Conservation (phyloP, 495 filamentous ascomycete species). For the Trichoderma parareesei region DNA sequence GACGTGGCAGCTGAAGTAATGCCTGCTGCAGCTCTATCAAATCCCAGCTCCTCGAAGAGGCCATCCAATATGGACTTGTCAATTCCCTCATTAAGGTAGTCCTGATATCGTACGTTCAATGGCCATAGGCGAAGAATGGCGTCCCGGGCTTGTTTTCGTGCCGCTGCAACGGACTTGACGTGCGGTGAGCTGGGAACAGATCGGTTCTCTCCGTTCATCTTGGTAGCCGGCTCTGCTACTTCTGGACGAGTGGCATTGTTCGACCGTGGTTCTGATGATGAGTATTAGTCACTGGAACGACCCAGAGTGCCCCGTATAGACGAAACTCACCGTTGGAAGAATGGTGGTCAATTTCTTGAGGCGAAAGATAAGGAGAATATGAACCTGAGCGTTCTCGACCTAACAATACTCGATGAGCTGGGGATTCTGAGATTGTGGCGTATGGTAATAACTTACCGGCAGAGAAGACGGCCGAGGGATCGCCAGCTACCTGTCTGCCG, state of each 20-base stretch:
- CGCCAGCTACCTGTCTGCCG: neutral
- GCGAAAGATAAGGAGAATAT: conserved; percentile 45
- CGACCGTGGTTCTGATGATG: neutral
- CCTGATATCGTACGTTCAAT: conserved; percentile 56
- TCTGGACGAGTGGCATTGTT: neutral
- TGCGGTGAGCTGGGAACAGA: neutral
- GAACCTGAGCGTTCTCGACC: conserved; percentile 39
- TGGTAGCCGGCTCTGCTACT: neutral
- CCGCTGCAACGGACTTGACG: conserved; percentile 34
- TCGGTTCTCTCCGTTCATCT: neutral
- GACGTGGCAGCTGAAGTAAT: neutral
- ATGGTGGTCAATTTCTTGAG: conserved; percentile 32
- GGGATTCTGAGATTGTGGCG: neutral
- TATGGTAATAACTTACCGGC: neutral
- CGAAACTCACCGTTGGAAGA: neutral
- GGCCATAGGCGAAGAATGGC: conserved; percentile 58
- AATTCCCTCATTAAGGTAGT: conserved; percentile 66
- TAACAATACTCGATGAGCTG: conserved; percentile 8
- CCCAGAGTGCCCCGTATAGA: neutral
- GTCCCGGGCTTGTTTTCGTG: conserved; percentile 58
- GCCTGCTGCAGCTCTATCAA: conserved; percentile 29
- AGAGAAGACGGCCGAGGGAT: neutral
- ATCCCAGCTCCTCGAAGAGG: conserved; percentile 59
- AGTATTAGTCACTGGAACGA: neutral
- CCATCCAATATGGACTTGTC: conserved; percentile 50